Evolutionary conservation across 129 eudicot species (phyloP), one percentile per base, ranked within the genome.

Genomic region (Calendula officinalis): DNA sequence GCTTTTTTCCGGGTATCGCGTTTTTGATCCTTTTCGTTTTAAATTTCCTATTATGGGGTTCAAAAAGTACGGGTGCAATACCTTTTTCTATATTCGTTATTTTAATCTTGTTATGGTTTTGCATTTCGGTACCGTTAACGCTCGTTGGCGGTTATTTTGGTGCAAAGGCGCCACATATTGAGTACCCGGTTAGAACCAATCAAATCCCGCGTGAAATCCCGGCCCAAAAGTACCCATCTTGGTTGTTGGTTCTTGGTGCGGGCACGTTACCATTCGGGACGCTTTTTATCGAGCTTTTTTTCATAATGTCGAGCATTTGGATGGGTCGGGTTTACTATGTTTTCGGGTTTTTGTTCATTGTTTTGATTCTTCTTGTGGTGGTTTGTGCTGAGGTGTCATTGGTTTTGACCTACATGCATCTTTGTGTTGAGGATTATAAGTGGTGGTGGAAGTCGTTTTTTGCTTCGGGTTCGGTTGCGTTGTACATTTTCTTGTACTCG

Each of bases 391-490:
- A 74, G 48, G 74, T 74, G 48, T 68, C 75, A 3, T 30, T 68
- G 5, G 74, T 75, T 35, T 59, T 75, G 1, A 75, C 80, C 3
- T 68, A 75, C 32, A 75, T 61, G 80, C 62, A 75, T 37, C 80
- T 75, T 44, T 75, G 80, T 10, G 74, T 75, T 0, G 80, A 75
- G 53, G 80, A 75, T 60, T 60, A 64, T 65, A 67, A 39, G 45
- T 75, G 80, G 79, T 74, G 79, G 79, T 59, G 79, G 74, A 74
- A 74, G 42, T 66, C 79, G 7, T 74, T 74, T 43, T 74, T 63
- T 56, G 71, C 71, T 35, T 73, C 77, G 2, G 77, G 78, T 37
- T 65, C 69, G 3, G 74, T 75, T 51, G 75, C 80, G 0, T 51
- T 75, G 7, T 75, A 75, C 37, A 68, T 75, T 40, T 75, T 67